A percentile compares a stretch with the other conserved stretches of the same genome.
Evolutionary conservation across 2,329 filamentous ascomycete species (phyloP).

Genomic region (Geosmithia putterillii): DNA sequence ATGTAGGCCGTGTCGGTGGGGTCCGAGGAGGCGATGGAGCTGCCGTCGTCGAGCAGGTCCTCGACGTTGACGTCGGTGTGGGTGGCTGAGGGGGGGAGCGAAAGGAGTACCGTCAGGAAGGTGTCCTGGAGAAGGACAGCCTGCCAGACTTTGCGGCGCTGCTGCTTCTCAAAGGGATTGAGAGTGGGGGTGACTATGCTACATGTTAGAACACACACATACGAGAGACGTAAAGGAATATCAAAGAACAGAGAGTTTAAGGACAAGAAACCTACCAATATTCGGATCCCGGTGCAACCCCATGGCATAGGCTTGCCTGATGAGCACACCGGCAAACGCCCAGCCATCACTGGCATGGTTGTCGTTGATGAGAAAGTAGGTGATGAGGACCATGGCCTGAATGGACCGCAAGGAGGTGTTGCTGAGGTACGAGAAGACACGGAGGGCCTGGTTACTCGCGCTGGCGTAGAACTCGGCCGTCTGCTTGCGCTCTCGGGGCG

Average conservation of each 20-base stretch:
- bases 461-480: constrained; percentile 75
- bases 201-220: not conserved
- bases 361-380: constrained; percentile 77
- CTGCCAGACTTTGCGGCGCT: constrained; percentile 71
- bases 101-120: constrained; percentile 66
- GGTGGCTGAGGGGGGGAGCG: constrained; percentile 64
- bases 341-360: constrained; percentile 75
- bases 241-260: no score
- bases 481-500: constrained; percentile 52
- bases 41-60: constrained; percentile 53
- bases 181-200: constrained; percentile 49
- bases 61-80: constrained; percentile 71
- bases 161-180: constrained; percentile 61
- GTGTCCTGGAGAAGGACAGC: constrained; percentile 72
- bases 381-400: constrained; percentile 69
- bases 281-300: constrained; percentile 70
- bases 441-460: constrained; percentile 64
- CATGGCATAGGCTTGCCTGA: constrained; percentile 72
- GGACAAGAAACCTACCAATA: constrained; percentile 40
- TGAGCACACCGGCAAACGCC: constrained; percentile 67
- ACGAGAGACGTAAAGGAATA: not conserved
- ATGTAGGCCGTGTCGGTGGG: constrained; percentile 60
- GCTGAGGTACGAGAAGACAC: constrained; percentile 66
- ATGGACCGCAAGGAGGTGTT: constrained; percentile 60
- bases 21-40: constrained; percentile 43